A percentile compares a stretch with the other conserved stretches of the same genome.
Evolutionary conservation across 23 red algal species (phyloP).

Genomic region (Gracilariopsis chorda): DNA sequence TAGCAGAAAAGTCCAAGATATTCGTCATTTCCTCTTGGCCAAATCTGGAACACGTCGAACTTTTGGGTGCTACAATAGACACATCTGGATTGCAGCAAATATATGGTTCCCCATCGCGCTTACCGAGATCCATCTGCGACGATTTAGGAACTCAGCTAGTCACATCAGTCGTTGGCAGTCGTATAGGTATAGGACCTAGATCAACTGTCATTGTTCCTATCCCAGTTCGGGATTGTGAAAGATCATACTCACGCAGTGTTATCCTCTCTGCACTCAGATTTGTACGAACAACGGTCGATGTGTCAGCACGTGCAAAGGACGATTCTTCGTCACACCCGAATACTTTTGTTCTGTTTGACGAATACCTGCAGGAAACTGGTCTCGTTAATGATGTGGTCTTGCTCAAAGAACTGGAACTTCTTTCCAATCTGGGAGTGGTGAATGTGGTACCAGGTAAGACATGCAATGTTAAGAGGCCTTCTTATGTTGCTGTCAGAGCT

Average conservation of each 20-base stretch:
- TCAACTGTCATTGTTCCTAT: neutral
- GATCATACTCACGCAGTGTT: neutral
- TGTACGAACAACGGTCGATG: neutral
- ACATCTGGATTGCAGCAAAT: neutral
- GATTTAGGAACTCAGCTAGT: neutral
- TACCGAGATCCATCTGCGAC: neutral
- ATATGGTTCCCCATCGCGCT: neutral
- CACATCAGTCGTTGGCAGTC: neutral
- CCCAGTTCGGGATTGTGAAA: neutral
- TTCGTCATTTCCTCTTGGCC: constrained; percentile 17
- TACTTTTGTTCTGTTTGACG: neutral
- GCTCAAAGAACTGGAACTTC: neutral
- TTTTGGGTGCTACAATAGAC: neutral
- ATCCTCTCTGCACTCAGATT: neutral
- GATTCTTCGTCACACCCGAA: neutral
- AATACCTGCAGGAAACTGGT: neutral
- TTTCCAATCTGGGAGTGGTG: neutral
- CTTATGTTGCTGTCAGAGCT: neutral
- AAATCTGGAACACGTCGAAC: neutral
- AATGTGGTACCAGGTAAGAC: neutral
- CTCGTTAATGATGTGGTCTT: neutral
- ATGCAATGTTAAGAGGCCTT: neutral
- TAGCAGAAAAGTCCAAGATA: neutral
- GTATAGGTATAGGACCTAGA: neutral
- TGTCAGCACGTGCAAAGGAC: neutral